Conservation (phyloP, 2,329 filamentous ascomycete genomes). For the Aspergillus carbonarius region DNA sequence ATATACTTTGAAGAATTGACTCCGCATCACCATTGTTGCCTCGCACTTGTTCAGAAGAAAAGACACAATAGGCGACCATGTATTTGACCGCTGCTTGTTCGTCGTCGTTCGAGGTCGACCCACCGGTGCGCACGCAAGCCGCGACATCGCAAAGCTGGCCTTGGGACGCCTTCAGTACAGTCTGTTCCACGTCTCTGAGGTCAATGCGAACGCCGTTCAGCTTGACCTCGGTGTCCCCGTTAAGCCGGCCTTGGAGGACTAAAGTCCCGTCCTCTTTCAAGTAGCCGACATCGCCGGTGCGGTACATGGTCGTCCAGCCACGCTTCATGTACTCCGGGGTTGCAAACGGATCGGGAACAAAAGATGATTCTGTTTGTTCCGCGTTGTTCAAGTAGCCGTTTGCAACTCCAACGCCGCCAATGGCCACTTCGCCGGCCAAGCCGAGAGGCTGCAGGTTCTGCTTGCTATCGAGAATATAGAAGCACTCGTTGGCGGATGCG, state of each 20-base stretch:
- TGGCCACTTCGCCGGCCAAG: constrained; percentile 43
- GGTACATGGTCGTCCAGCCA: too few species aligned
- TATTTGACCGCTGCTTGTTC: too few species aligned
- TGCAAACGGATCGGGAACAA: constrained; percentile 10
- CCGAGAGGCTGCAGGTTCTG: constrained; percentile 40
- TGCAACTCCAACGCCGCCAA: constrained; percentile 33
- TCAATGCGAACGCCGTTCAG: constrained; percentile 44
- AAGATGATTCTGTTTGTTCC: constrained; percentile 8
- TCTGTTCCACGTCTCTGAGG: constrained; percentile 11
- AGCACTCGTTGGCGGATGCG: constrained; percentile 37
- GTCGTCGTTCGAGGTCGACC: too few species aligned
- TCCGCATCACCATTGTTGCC: too few species aligned
- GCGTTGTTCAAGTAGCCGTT: constrained; percentile 19
- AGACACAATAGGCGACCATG: too few species aligned
- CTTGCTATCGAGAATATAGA: constrained; percentile 39
- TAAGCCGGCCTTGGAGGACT: too few species aligned
- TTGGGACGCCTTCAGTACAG: background rate
- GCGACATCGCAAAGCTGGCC: background rate
- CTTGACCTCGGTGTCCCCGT: constrained; percentile 20
- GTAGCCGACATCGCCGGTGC: too few species aligned
- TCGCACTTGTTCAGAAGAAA: too few species aligned
- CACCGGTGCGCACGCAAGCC: background rate
- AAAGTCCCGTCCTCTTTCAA: too few species aligned
- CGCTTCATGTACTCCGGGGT: background rate
- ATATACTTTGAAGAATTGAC: too few species aligned